Percentiles rank a stretch among this genome's conserved stretches.
Evolutionary conservation across 2,329 filamentous ascomycete genomes (phyloP).

Genomic region (Cladobotryum mycophilum): DNA sequence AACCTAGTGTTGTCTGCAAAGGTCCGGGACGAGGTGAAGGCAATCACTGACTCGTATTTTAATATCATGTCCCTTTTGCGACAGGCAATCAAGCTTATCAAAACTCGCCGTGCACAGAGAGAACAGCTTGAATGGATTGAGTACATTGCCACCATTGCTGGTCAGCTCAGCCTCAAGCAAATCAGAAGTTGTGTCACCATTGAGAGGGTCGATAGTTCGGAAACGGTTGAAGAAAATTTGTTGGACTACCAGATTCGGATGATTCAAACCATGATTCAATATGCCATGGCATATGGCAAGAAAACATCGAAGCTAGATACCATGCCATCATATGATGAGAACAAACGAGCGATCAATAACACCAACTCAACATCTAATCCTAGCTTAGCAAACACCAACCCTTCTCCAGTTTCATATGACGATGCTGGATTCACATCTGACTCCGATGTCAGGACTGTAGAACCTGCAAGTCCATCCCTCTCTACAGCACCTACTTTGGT

Average conservation of each 20-base stretch:
- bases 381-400: too few species aligned
- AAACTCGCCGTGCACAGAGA: neutral
- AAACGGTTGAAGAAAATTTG: neutral
- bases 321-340: too few species aligned
- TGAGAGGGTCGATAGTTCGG: neutral
- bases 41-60: neutral
- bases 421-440: too few species aligned
- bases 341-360: too few species aligned
- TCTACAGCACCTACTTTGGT: neutral
- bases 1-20: too few species aligned
- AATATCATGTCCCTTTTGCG: neutral
- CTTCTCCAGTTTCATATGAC: too few species aligned
- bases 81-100: conserved; percentile 1
- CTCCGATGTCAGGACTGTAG: neutral
- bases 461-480: neutral
- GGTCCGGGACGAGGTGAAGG: neutral
- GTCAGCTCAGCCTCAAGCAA: neutral
- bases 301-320: too few species aligned
- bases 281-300: neutral
- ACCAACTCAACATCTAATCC: too few species aligned
- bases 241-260: neutral
- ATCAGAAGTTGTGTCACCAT: too few species aligned
- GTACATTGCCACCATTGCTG: neutral
- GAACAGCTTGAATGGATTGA: neutral
- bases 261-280: neutral